Base-by-base conservation (phyloP, 345 rosid genomes). In the Dovyalis caffra region DNA sequence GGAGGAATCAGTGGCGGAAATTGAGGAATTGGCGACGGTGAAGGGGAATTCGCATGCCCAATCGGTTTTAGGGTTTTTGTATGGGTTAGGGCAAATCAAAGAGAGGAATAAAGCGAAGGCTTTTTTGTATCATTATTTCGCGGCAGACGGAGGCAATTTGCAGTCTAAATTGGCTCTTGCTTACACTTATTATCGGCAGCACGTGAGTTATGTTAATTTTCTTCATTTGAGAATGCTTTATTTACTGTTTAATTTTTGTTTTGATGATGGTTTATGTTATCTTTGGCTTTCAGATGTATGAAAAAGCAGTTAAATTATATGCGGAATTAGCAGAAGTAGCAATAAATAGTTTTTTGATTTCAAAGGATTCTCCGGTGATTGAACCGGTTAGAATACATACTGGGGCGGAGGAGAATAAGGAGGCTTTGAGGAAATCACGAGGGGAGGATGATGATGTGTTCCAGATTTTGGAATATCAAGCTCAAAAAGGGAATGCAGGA, bases 401-500 rank as follows among this genome's bases (percentile, higher is more conserved):
- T 69, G 99, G 97, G 60, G 91, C 97, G 20, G 99, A 96, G 79
- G 99, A 96, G 83, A 96, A 96, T 75, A 96, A 93, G 85, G 97
- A 89, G 23, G 97, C 92, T 25, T 68, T 96, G 34, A 90, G 96
- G 82, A 93, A 93, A 78, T 93, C 91, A 0, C 87, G 89, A 38
- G 99, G 99, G n/a, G 99, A 96, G 81, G 95, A 96, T 21, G 98
- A 96, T 73, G 98, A 96, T 76, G 99, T 91, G 81, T 96, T 93
- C 66, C 99, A 96, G 89, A 91, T 93, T 71, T 81, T 92, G 84
- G 98, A 93, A 77, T 93, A 91, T 80, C 97, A 93, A 82, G 99
- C 99, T 26, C 97, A 90, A 81, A 96, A 93, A 83, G 99, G 98
- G 58, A 93, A 92, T 88, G 89, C 94, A 43, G 85, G 28, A 3